These are phyloP conservation scores for Prunus kanzakura DNA, from an alignment of 306 rosid species.

Conservation along the genomic window DNA sequence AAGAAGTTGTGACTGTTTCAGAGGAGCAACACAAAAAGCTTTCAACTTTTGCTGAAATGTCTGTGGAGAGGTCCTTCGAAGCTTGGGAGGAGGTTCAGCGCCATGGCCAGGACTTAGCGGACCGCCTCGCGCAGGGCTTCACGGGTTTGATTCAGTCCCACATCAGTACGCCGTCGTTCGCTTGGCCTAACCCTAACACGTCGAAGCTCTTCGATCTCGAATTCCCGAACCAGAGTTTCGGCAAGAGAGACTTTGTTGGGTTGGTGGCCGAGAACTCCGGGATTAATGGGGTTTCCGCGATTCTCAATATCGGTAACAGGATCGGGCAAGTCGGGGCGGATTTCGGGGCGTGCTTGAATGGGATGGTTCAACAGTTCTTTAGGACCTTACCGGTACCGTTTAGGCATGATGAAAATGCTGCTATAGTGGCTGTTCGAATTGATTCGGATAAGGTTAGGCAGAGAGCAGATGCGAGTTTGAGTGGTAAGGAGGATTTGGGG, in stretches of 20 bases:
- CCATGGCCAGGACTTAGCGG: conserved; percentile 95
- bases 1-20: conserved; percentile 17
- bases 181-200: conserved; percentile 69
- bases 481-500: conserved; percentile 55
- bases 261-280: conserved; percentile 39
- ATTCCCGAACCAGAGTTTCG: conserved; percentile 60
- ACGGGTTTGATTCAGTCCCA: conserved; percentile 78
- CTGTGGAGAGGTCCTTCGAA: conserved; percentile 85
- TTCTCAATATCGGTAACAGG: conserved; percentile 76
- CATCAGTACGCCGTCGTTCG: conserved; percentile 68
- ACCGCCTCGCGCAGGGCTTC: conserved; percentile 91
- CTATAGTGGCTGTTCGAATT: conserved; percentile 25
- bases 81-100: conserved; percentile 99
- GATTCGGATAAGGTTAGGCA: conserved; percentile 48
- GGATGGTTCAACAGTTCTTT: conserved; percentile 85
- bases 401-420: conserved; percentile 52
- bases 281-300: conserved; percentile 67
- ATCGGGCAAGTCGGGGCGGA: conserved; percentile 94
- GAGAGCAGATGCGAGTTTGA: conserved; percentile 44
- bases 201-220: conserved; percentile 84
- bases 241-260: conserved; percentile 57
- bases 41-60: conserved; percentile 36
- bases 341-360: conserved; percentile 86
- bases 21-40: conserved; percentile 4
- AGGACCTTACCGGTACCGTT: conserved; percentile 77